Base-by-base conservation (phyloP, 345 rosid genomes). In the Camelina sativa region DNA sequence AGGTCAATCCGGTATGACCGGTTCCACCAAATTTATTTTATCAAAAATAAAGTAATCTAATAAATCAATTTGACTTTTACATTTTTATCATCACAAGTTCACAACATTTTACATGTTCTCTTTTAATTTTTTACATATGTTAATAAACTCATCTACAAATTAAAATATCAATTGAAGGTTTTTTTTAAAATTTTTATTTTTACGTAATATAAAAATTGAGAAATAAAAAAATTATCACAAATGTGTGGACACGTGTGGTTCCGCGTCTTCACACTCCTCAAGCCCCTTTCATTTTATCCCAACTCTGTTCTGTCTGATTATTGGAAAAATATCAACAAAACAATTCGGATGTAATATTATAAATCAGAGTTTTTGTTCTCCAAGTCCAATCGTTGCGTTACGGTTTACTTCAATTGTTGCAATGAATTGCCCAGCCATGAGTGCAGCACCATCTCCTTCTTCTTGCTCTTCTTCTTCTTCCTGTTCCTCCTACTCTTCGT, bases 391-490 rank as follows among this genome's bases (percentile, higher is more conserved):
- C 59, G 4, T 28, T 22, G 41, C 34, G 3, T 61, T 38, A 28
- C 10, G 47, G 16, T 41, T 58, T 15, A 41, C 44, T 59, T 20
- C 48, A 19, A 34, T 46, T 34, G 16, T 46, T 0, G 4, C 52
- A 51, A 69, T 75, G 82, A 80, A 71, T 38, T 70, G 73, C 44
- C 73, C 79, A 80, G 80, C 73, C 28, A 80, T 80, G 76, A 80
- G 47, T 11, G 43, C 12, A 8, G 43, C 12, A 7, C 32, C 80
- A 6, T 58, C 75, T 59, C 62, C 80, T 65, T 65, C 80, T 30
- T 69, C 74, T 16, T 69, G 72, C 56, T 79, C 84, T 16, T 85
- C 88, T 16, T 85, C 88, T 6, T 74, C 83, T 17, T 79, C 44
- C 1, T 16, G 62, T 34, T 34, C 77, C 8, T 78, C 85, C 41